Evolutionary conservation across 176 grass and related monocot genomes (phyloP).

Genomic region (Raddia guianensis): DNA sequence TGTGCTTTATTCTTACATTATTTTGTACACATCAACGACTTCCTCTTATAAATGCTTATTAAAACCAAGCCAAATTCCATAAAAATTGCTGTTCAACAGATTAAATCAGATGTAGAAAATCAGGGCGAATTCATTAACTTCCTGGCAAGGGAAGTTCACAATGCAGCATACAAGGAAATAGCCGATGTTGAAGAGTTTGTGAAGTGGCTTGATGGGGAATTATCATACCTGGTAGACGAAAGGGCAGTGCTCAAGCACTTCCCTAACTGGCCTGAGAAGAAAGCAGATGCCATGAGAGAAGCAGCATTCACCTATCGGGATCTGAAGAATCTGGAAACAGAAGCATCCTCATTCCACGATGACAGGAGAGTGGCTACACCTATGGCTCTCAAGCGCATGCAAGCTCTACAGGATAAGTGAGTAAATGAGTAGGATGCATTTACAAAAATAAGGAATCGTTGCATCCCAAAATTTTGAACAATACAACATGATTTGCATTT

Average conservation of each 20-base stretch:
- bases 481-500: neutral
- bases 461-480: neutral
- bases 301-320: slow-evolving; percentile 85
- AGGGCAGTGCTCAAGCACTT: slow-evolving; percentile 98
- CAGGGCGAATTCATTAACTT: slow-evolving; percentile 86
- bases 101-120: slow-evolving; percentile 97
- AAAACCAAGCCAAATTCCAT: slow-evolving; percentile 17
- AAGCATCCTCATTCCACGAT: slow-evolving; percentile 75
- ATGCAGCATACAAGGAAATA: slow-evolving; percentile 84
- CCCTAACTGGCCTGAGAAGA: slow-evolving; percentile 90
- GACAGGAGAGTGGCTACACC: slow-evolving; percentile 68
- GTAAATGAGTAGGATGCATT: slow-evolving; percentile 37
- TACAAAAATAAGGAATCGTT: slow-evolving; percentile 13
- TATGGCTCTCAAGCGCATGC: slow-evolving; percentile 77
- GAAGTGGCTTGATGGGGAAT: slow-evolving; percentile 94
- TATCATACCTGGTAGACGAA: slow-evolving; percentile 98
- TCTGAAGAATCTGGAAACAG: slow-evolving; percentile 82
- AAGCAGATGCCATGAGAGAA: slow-evolving; percentile 99
- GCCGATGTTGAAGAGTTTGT: slow-evolving; percentile 91
- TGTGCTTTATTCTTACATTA: slow-evolving; percentile 27
- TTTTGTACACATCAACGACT: slow-evolving; percentile 23
- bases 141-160: slow-evolving; percentile 74
- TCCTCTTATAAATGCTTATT: slow-evolving; percentile 11
- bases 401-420: slow-evolving; percentile 94
- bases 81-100: slow-evolving; percentile 60